A percentile compares a stretch with the other conserved stretches of the same genome.
These are phyloP conservation scores for Trifolium repens DNA, from an alignment of 306 rosid genomes.

Conservation along the genomic window DNA sequence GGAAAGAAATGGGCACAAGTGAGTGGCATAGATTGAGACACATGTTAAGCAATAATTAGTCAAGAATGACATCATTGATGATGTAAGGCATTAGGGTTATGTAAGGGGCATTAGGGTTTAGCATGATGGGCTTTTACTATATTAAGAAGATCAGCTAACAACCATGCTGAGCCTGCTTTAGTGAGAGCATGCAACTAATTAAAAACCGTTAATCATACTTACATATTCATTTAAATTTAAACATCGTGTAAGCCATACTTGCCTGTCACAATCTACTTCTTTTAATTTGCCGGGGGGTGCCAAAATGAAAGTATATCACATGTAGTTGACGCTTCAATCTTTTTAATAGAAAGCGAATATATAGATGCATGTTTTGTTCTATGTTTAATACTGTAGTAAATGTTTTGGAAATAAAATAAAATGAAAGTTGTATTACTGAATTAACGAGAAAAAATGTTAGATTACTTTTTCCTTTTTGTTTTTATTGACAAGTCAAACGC, in stretches of 20 bases:
- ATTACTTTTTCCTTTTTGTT: background rate
- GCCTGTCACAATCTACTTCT: conserved; percentile 21
- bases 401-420: background rate
- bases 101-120: too few species aligned
- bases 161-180: too few species aligned
- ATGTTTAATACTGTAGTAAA: background rate
- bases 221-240: conserved; percentile 23
- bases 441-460: background rate
- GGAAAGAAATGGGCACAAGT: too few species aligned
- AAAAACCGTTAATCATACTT: background rate
- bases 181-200: conserved; percentile 3
- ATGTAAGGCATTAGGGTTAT: too few species aligned
- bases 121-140: too few species aligned
- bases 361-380: background rate
- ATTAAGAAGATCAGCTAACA: too few species aligned
- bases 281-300: background rate
- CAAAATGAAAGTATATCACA: background rate
- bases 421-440: background rate
- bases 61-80: too few species aligned
- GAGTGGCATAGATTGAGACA: too few species aligned
- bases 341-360: background rate
- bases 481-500: conserved; percentile 8
- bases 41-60: too few species aligned
- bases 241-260: conserved; percentile 43
- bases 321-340: background rate